Base-by-base conservation (phyloP, 2,329 filamentous ascomycete species). In the Trichoderma citrinoviride region DNA sequence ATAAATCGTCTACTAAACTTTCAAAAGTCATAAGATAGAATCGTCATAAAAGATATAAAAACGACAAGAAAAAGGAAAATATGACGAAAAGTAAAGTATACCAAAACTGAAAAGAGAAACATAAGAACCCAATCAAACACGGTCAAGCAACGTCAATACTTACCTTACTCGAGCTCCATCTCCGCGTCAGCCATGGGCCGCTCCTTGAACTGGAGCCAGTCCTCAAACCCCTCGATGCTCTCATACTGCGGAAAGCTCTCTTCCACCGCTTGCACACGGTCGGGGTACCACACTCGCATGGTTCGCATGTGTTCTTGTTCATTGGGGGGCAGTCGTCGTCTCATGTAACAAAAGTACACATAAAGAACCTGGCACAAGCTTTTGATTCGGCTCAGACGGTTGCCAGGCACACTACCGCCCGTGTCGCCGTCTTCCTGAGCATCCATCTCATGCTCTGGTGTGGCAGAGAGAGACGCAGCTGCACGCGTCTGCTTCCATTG, bases 231-330 rank as follows among this genome's bases (percentile, higher is more conserved):
- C 1, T 25, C 41, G 6, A 33, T 17, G n/a, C 55, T 66, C 49
- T 66, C 65, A n/a, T 37, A 46, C 17, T n/a, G 33, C 3, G 65
- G 65, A 61, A 65, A 65, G 17, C 15, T 40, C 62, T 66, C 65
- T 5, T 66, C 12, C 8, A 66, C 40, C 4, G 44, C 17, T n/a
- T 19, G 23, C 5, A 1, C 14, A 5, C 17, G 37, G n/a, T 57
- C 64, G 6, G 64, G 50, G 29, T 66, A 52, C 7, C 23, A 12
- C 12, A 65, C 47, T 23, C 8, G 19, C 25, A 54, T 52, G 27
- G 21, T 60, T 5, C 17, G 29, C 19, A 58, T 19, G 27, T 12
- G 7, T 12, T 29, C 14, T 17, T 40, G 47, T 4, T 61, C 56
- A 10, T 29, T 43, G 2, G 23, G 33, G 5, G 50, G 5, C 7